These are phyloP conservation scores for Coniferiporia sulphurascens DNA, from an alignment of 1,284 basidiomycete species.

Conservation along the genomic window DNA sequence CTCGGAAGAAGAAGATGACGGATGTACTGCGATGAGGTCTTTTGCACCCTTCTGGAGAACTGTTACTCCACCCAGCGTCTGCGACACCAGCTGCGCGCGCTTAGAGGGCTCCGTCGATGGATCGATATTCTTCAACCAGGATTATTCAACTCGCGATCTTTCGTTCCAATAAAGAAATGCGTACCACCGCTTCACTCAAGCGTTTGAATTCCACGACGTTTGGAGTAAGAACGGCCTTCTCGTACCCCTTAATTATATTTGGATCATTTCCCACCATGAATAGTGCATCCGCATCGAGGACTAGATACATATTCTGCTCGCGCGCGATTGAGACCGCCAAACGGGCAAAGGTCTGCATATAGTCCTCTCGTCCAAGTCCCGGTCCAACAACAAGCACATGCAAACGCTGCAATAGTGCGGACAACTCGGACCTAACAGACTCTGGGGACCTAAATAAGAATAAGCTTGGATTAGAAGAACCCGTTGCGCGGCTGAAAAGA, in stretches of 20 bases:
- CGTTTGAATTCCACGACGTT: conserved; percentile 94
- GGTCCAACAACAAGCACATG: conserved; percentile 94
- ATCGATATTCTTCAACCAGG: conserved; percentile 42
- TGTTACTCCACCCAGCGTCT: conserved; percentile 78
- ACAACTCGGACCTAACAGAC: conserved; percentile 53
- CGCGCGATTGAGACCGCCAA: conserved; percentile 47
- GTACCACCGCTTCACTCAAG: conserved; percentile 68
- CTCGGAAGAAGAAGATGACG: conserved; percentile 37
- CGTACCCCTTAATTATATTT: conserved; percentile 73
- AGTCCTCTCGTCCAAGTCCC: conserved; percentile 82
- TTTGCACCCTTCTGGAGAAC: conserved; percentile 86
- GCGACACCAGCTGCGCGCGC: conserved; percentile 62
- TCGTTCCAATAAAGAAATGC: conserved; percentile 24
- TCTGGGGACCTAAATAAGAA: conserved; percentile 35
- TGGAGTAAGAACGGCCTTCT: conserved; percentile 82
- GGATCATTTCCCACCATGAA: conserved; percentile 77
- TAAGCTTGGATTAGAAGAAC: neutral
- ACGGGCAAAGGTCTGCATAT: conserved; percentile 80
- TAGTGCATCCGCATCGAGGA: conserved; percentile 91
- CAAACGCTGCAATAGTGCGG: conserved; percentile 74
- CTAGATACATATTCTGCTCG: conserved; percentile 67
- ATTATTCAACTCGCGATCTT: neutral
- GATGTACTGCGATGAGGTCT: conserved; percentile 68
- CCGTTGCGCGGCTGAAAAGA: conserved; percentile 10
- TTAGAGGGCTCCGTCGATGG: conserved; percentile 41